Evolutionary conservation across 148 eudicot genomes (phyloP).

Genomic region (Polygonum aviculare): DNA sequence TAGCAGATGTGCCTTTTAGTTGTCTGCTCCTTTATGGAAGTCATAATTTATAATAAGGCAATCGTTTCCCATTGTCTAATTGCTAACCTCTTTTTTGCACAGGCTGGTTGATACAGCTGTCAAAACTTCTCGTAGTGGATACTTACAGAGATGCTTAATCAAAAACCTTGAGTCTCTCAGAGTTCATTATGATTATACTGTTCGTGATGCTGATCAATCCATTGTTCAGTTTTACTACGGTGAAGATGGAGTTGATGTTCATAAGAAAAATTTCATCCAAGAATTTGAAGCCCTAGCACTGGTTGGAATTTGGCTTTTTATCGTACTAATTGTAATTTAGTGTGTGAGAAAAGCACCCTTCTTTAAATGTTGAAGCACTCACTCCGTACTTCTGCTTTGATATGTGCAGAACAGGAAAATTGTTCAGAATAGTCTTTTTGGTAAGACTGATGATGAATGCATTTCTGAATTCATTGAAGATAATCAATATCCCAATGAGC

Average conservation of each 20-base stretch:
- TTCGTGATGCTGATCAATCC: conserved; percentile 96
- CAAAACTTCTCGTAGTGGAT: conserved; percentile 99
- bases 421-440: conserved; percentile 38
- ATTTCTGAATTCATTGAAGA: conserved; percentile 49
- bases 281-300: conserved; percentile 71
- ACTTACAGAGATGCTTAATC: conserved; percentile 83
- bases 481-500: conserved; percentile 53
- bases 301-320: conserved; percentile 28
- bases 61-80: not conserved
- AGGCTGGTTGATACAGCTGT: conserved; percentile 98
- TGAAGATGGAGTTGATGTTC: conserved; percentile 96
- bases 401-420: conserved; percentile 59
- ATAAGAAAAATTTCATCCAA: conserved; percentile 68
- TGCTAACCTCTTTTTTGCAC: conserved; percentile 2
- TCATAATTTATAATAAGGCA: not conserved
- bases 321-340: not conserved
- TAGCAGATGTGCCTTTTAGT: not conserved
- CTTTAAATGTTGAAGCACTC: not conserved
- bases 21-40: not conserved
- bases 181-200: conserved; percentile 89
- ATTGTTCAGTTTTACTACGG: conserved; percentile 85
- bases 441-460: conserved; percentile 31
- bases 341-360: not conserved
- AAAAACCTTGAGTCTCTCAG: conserved; percentile 85
- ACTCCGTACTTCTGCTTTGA: not conserved